Evolutionary conservation across 352 stramenopile genomes (phyloP), one percentile per base, ranked within the genome.

Genomic region (Pythium aristosporum): DNA sequence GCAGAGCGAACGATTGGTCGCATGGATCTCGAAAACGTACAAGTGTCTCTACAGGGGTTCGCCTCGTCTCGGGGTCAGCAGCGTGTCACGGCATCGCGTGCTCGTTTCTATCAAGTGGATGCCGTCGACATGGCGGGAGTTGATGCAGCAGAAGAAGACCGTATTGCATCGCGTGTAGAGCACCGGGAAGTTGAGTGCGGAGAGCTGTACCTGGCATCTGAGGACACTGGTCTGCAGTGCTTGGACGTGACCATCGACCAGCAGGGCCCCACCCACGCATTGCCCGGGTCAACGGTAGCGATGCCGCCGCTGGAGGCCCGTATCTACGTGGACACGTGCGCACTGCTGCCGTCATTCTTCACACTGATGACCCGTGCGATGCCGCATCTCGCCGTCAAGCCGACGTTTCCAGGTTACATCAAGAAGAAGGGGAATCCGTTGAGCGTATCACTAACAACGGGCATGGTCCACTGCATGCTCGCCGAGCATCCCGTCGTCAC

Each of bases 391-490:
- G 71, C 71, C 3, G 72, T 77, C n/a, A 62, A 85, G 41, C 74
- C 78, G 4, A 57, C 67, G 4, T 57, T 88, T 36, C 59, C 60
- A 9, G 63, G 70, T 2, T 82, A 82, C 48, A 61, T 63, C 15
- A 72, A 76, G 41, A 57, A 63, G 21, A 63, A 68, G 15, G 61
- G 62, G 0, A 48, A 41, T 12, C 69, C 76, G 0, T 56, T 87
- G 42, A 78, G 78, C 21, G 61, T 90, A 16, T 92, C 83, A 0
- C 76, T 90, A 30, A 85, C 80, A 2, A 90, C 83, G 28, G 80
- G 83, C 2, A 74, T 77, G 32, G 78, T 88, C 1, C 67, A 89
- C 34, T 83, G 79, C 49, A 63, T 88, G 58, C 67, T 85, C 32
- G 79, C 79, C 0, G 71, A 90, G 52, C 83, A 83, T 43, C 44